These are phyloP conservation scores for Jamesozyma spencerorum DNA, from an alignment of 805 yeast species.

Conservation along the genomic window DNA sequence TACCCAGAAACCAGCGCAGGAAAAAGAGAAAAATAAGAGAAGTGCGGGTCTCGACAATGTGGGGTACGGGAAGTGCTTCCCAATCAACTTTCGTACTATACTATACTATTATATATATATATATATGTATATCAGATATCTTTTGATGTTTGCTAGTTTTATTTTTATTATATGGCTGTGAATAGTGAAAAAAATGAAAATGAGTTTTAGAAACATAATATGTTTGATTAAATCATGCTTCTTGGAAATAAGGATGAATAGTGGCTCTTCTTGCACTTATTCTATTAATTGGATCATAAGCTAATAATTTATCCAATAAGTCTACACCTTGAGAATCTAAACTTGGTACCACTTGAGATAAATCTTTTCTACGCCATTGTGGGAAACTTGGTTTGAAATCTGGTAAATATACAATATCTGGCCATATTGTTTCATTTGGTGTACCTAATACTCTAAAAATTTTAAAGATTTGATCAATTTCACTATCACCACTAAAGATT, in stretches of 20 bases:
- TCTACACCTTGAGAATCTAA: slow-evolving; percentile 80
- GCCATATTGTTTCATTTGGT: slow-evolving; percentile 94
- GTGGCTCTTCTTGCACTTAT: slow-evolving; percentile 92
- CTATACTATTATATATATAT: too few relatives aligned
- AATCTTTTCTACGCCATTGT: slow-evolving; percentile 80
- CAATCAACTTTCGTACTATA: too few relatives aligned
- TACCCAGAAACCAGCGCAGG: too few relatives aligned
- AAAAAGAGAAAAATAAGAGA: too few relatives aligned
- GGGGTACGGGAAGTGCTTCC: too few relatives aligned
- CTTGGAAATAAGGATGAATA: slow-evolving; percentile 56
- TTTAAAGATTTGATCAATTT: slow-evolving; percentile 87
- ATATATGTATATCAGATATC: too few relatives aligned
- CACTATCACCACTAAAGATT: slow-evolving; percentile 89
- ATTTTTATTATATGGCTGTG: too few relatives aligned
- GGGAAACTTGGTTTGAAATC: slow-evolving; percentile 81
- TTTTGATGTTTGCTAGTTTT: too few relatives aligned
- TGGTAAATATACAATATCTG: slow-evolving; percentile 85
- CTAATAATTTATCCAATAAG: slow-evolving; percentile 64
- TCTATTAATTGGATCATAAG: slow-evolving; percentile 88
- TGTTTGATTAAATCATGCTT: too few relatives aligned
- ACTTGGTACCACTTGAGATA: slow-evolving; percentile 67
- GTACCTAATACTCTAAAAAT: slow-evolving; percentile 94
- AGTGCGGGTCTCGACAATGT: too few relatives aligned
- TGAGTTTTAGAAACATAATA: too few relatives aligned
- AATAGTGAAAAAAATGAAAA: too few relatives aligned